phyloP scores from a whole-genome alignment of 495 filamentous ascomycete species.

The Podospora pseudopauciseta region DNA sequence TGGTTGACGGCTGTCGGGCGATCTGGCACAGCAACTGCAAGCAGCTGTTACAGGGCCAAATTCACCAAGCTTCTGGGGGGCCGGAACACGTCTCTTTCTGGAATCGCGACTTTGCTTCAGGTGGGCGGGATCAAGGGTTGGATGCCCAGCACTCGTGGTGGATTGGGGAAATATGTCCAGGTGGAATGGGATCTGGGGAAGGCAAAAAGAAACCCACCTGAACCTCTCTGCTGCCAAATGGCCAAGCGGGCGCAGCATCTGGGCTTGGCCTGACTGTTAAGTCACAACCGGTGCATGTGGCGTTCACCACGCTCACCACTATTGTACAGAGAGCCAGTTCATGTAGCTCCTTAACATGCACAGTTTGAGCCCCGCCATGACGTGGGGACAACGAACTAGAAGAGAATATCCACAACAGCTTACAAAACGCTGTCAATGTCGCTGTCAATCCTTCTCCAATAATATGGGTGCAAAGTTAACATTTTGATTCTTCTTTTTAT shows the following conservation, averaged over 20 bases:
- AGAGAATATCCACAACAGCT: too few relatives aligned
- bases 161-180: background rate
- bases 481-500: too few relatives aligned
- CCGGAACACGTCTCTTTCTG: background rate
- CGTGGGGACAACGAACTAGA: too few relatives aligned
- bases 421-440: too few relatives aligned
- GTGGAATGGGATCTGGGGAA: background rate
- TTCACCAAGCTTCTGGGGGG: background rate
- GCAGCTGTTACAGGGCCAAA: background rate
- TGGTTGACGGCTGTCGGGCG: background rate
- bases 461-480: too few relatives aligned
- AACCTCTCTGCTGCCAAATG: background rate
- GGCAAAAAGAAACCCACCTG: background rate
- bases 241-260: background rate
- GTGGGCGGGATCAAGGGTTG: background rate
- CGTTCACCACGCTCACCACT: background rate
- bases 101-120: background rate
- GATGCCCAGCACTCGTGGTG: background rate
- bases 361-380: too few relatives aligned
- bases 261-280: background rate
- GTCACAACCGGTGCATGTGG: background rate
- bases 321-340: too few relatives aligned
- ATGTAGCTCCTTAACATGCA: too few relatives aligned
- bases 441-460: too few relatives aligned
- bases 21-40: background rate